phyloP scores from a whole-genome alignment of 345 rosid species.

The Gossypium raimondii region DNA sequence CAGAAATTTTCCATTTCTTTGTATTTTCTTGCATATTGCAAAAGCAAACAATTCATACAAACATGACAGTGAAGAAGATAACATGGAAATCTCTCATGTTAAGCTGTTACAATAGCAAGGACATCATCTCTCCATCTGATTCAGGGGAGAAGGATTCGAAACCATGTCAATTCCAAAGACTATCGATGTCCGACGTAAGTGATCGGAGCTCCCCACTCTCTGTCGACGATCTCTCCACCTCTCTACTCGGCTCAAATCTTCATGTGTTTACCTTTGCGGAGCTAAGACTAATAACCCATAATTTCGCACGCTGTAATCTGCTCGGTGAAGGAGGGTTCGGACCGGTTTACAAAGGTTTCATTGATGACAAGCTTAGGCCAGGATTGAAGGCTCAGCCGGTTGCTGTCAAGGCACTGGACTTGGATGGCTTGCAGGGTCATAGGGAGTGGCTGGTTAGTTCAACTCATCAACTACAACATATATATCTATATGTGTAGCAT shows the following conservation, averaged over 20 bases:
- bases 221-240: constrained; percentile 53
- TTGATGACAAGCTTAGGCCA: constrained; percentile 49
- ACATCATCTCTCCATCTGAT: neutral
- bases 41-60: neutral
- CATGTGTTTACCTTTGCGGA: constrained; percentile 46
- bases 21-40: neutral
- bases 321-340: constrained; percentile 86
- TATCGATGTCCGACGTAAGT: constrained; percentile 53
- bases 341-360: constrained; percentile 67
- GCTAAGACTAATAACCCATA: constrained; percentile 44
- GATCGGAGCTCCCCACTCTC: constrained; percentile 50
- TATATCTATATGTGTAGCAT: neutral
- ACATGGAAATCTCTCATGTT: constrained; percentile 12
- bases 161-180: constrained; percentile 40
- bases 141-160: constrained; percentile 19
- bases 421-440: constrained; percentile 74
- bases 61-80: constrained; percentile 4
- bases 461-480: neutral
- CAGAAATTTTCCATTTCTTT: neutral
- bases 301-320: constrained; percentile 48
- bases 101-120: constrained; percentile 9
- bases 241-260: constrained; percentile 56
- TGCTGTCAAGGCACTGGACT: constrained; percentile 68
- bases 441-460: constrained; percentile 73
- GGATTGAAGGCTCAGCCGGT: constrained; percentile 63